Evolutionary conservation across 2,329 filamentous ascomycete genomes (phyloP), one percentile per base, ranked within the genome.

Genomic region (Trichoderma brevicompactum): DNA sequence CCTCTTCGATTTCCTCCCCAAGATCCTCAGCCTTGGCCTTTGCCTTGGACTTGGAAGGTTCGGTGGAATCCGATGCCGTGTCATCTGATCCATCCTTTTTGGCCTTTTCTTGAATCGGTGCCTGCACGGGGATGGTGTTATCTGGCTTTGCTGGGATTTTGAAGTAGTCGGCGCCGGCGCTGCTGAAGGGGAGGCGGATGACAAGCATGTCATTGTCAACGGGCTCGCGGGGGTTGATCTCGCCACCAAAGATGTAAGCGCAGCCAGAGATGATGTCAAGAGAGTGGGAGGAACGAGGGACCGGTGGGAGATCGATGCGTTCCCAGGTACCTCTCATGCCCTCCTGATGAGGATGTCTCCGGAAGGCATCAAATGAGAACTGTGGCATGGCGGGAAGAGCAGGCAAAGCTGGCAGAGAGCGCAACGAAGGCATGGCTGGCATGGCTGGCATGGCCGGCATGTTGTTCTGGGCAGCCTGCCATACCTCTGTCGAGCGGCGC

Each of bases 231-330:
- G 89, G 83, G 52, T 81, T 78, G 65, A 88, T 77, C 75, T 95
- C 92, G 69, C 92, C 92, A 66, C 92, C 92, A 73, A 93, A 96
- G 71, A 96, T 82, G 75, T 87, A 89, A 48, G 84, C 83, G 44
- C 79, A 79, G 32, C 82, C 79, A 40, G 79, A 79, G 53, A 89
- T 74, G 52, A 89, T 82, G 49, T 91, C 84, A 70, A 93, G 75
- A 3, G 86, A 84, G 73, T 95, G 92, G 0, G 91, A 93, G 1
- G 92, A 94, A 62, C 91, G 88, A 44, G 87, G 86, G 7, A 93
- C 81, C 1, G 80, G 69, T 3, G 84, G 82, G 40, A 85, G 73
- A 46, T 81, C 74, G 70, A 89, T 80, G 70, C 82, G 84, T 72
- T 87, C 81, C 87, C 87, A 89, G 58, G 85, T 87, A 41, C 82